Evolutionary conservation across 257 asterid genomes (phyloP).

Genomic region (Apocynum venetum): DNA sequence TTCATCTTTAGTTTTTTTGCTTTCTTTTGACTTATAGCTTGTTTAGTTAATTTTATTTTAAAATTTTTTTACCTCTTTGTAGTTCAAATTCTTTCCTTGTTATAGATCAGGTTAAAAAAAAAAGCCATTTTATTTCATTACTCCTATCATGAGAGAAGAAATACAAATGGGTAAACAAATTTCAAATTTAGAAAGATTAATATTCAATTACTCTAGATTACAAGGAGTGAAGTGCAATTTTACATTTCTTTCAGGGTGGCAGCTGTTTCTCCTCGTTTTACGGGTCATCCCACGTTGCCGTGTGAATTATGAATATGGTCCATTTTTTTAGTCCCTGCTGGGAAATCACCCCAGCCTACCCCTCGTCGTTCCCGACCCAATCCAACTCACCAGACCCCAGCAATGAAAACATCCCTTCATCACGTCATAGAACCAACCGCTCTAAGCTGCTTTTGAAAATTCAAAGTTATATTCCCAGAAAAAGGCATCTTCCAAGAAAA

Average conservation of each 20-base stretch:
- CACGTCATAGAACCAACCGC: conserved; percentile 3
- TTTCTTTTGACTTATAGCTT: too few species aligned
- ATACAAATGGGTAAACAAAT: too few species aligned
- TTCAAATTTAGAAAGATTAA: too few species aligned
- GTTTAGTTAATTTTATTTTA: too few species aligned
- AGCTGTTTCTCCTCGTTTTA: neutral
- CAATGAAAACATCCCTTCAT: neutral
- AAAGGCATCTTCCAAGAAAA: conserved; percentile 7
- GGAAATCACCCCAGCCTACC: neutral
- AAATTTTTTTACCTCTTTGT: too few species aligned
- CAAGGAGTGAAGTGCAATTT: neutral
- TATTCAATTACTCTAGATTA: neutral
- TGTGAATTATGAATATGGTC: neutral
- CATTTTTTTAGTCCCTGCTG: neutral
- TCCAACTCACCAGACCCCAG: neutral
- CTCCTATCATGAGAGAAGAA: too few species aligned
- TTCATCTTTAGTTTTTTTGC: too few species aligned
- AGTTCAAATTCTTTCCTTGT: too few species aligned
- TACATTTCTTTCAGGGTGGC: neutral
- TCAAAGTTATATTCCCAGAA: conserved; percentile 4
- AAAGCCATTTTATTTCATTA: too few species aligned
- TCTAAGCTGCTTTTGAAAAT: neutral
- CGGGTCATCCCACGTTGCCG: neutral
- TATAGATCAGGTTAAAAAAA: too few species aligned
- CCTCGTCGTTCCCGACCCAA: neutral